Percentiles rank a stretch among this genome's conserved stretches.
These are phyloP conservation scores for Thelonectria blattea DNA, from an alignment of 2,329 filamentous ascomycete species.

Conservation along the genomic window DNA sequence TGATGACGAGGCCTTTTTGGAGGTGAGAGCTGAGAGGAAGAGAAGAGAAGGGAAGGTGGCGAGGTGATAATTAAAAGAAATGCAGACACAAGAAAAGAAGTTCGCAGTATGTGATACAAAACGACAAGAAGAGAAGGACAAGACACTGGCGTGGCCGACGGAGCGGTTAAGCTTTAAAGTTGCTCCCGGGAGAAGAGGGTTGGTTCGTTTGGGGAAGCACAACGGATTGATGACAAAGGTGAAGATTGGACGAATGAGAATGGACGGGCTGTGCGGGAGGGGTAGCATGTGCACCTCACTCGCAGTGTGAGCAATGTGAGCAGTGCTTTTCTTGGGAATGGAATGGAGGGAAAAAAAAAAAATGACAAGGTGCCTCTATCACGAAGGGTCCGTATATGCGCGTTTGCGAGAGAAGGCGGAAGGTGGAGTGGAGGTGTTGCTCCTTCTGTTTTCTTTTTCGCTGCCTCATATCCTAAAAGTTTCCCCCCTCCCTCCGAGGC, in stretches of 20 bases:
- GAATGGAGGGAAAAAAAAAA: too few species aligned
- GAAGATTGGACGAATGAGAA: too few species aligned
- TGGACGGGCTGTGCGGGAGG: too few species aligned
- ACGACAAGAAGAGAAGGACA: too few species aligned
- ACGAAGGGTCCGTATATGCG: slow-evolving; percentile 9
- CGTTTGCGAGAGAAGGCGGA: neutral
- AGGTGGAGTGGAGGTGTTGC: slow-evolving; percentile 2
- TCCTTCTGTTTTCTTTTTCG: neutral
- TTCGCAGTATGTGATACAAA: too few species aligned
- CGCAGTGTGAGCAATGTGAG: too few species aligned
- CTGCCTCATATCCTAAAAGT: neutral
- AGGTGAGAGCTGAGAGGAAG: too few species aligned
- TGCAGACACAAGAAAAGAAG: neutral
- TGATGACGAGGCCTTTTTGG: neutral
- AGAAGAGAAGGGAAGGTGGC: neutral
- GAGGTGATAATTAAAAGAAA: neutral
- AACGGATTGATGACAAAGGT: neutral
- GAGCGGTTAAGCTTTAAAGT: slow-evolving; percentile 13
- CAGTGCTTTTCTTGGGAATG: too few species aligned
- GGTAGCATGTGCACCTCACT: too few species aligned
- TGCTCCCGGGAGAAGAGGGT: slow-evolving; percentile 1
- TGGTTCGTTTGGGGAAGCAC: neutral
- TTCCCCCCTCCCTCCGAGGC: neutral
- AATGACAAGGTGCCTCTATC: slow-evolving; percentile 5
- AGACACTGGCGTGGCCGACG: neutral